Percentiles rank a stretch among this genome's conserved stretches.
Conservation (phyloP, 2,329 filamentous ascomycete genomes). For the Cercospora zeina region DNA sequence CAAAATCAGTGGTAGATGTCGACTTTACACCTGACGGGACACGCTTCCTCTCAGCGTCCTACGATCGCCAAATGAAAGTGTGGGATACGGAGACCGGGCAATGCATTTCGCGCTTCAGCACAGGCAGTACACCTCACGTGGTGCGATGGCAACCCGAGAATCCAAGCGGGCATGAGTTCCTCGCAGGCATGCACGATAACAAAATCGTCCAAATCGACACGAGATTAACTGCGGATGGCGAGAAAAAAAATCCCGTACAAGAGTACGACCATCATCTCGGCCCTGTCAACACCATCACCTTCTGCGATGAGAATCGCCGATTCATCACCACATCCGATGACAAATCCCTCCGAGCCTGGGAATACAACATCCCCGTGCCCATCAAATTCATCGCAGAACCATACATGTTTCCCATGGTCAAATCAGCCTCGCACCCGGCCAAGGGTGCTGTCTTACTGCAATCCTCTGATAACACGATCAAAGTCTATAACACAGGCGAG, state of each 20-base stretch:
- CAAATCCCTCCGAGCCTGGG: constrained; percentile 94
- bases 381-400: constrained; percentile 98
- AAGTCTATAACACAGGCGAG: constrained; percentile 91
- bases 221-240: constrained; percentile 57
- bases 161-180: constrained; percentile 79
- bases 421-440: constrained; percentile 77
- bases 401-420: constrained; percentile 95
- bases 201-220: constrained; percentile 98
- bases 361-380: constrained; percentile 95
- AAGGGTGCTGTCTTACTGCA: constrained; percentile 96
- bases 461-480: constrained; percentile 90
- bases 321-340: constrained; percentile 99
- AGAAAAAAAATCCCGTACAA: constrained; percentile 68
- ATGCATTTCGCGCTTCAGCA: constrained; percentile 85
- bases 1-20: constrained; percentile 84
- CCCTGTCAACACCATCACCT: constrained; percentile 96
- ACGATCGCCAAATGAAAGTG: constrained; percentile 92
- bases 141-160: constrained; percentile 85
- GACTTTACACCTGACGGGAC: constrained; percentile 81
- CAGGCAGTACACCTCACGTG: constrained; percentile 92
- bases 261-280: constrained; percentile 98
- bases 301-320: constrained; percentile 88
- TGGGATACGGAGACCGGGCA: constrained; percentile 97
- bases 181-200: constrained; percentile 97
- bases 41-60: constrained; percentile 86